Evolutionary conservation across 805 yeast species (phyloP).

Genomic region (Starmerella floricola): DNA sequence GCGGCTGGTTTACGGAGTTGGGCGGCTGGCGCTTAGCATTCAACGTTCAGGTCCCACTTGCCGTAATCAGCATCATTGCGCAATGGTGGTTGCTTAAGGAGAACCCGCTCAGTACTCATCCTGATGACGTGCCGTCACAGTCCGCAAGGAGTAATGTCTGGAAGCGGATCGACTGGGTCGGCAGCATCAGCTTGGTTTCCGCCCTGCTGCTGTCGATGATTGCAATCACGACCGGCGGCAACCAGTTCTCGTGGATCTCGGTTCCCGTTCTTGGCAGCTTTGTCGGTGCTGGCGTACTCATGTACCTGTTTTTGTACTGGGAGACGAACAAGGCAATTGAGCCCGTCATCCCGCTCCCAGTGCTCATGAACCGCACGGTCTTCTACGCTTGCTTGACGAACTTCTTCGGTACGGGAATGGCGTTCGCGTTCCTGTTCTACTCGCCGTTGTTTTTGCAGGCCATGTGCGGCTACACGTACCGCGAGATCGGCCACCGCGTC

Average conservation of each 20-base stretch:
- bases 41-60: conserved; percentile 32
- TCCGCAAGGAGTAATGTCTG: conserved; percentile 33
- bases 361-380: conserved; percentile 48
- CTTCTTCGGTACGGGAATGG: conserved; percentile 60
- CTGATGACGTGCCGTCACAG: conserved; percentile 5
- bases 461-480: conserved; percentile 49
- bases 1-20: conserved; percentile 41
- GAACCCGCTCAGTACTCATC: not conserved
- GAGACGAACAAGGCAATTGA: conserved; percentile 44
- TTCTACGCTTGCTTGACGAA: conserved; percentile 53
- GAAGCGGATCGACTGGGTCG: conserved; percentile 53
- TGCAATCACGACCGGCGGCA: conserved; percentile 57
- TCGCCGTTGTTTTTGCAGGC: conserved; percentile 64
- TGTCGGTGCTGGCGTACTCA: conserved; percentile 27
- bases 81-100: conserved; percentile 14
- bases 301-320: conserved; percentile 37
- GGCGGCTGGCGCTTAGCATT: conserved; percentile 54
- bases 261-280: conserved; percentile 34
- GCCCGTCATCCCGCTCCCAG: conserved; percentile 56
- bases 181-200: conserved; percentile 47
- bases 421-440: conserved; percentile 51
- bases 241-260: conserved; percentile 36
- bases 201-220: conserved; percentile 48
- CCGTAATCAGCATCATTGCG: conserved; percentile 25
- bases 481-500: conserved; percentile 57